A percentile compares a stretch with the other conserved stretches of the same genome.
Conservation (phyloP, 2,329 filamentous ascomycete genomes). For the Aspergillus sp. region DNA sequence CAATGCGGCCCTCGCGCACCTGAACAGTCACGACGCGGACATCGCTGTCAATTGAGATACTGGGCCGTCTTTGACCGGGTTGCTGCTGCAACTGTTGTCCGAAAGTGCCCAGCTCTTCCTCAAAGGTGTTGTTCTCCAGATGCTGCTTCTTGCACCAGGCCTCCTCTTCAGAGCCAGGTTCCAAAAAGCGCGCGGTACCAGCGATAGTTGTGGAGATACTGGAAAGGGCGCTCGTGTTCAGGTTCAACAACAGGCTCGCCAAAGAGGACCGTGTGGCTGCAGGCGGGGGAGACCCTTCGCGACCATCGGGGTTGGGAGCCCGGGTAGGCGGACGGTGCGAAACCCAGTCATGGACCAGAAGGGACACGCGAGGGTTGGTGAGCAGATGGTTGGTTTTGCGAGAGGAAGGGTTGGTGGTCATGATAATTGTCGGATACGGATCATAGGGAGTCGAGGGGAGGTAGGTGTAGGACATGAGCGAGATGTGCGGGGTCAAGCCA, state of each 20-base stretch:
- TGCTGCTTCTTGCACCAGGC: constrained; percentile 79
- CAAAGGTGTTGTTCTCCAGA: constrained; percentile 89
- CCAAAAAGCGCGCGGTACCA: constrained; percentile 75
- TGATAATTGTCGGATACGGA: constrained; percentile 80
- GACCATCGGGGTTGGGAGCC: constrained; percentile 53
- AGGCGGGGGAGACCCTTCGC: constrained; percentile 64
- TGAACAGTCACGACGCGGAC: constrained; percentile 84
- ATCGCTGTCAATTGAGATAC: constrained; percentile 72
- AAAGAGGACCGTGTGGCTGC: constrained; percentile 70
- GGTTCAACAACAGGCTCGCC: constrained; percentile 79
- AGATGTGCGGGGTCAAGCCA: constrained; percentile 82
- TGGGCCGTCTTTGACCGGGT: constrained; percentile 38
- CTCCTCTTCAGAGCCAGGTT: constrained; percentile 76
- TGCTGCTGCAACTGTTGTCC: constrained; percentile 36
- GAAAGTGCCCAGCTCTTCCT: constrained; percentile 52
- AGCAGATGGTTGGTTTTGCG: constrained; percentile 74
- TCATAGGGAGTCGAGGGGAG: constrained; percentile 75
- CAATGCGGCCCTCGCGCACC: constrained; percentile 82
- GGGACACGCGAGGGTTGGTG: constrained; percentile 81
- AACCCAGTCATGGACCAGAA: constrained; percentile 98
- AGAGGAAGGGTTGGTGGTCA: constrained; percentile 80
- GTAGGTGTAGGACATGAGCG: constrained; percentile 99
- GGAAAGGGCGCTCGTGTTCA: constrained; percentile 85
- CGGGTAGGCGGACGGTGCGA: constrained; percentile 85
- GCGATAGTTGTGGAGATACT: constrained; percentile 93